Base-by-base conservation (phyloP, 2,329 filamentous ascomycete genomes). In the Hysterium pulicare region DNA sequence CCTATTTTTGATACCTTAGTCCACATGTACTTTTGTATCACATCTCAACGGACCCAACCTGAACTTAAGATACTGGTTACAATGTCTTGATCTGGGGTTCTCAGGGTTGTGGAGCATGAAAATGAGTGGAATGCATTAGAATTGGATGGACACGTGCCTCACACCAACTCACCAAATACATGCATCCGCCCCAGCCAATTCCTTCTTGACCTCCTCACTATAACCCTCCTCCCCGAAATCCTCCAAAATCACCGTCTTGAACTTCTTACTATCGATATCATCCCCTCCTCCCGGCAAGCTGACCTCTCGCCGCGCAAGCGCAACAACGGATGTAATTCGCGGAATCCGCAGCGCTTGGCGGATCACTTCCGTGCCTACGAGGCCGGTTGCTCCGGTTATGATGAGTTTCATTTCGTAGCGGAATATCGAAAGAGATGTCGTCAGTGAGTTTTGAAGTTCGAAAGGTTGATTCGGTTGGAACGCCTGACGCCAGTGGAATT, bases 211-310 rank as follows among this genome's bases (percentile, higher is more conserved):
- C 7, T 20, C 10, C n/a, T 38, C 34, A 8, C 38, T 28, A 38
- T 48, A 48, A 8, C 37, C 32, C 20, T 42, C 35, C 23, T 13
- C 16, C 8, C 24, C 13, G 34, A 37, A 48, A 19, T 48, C 46
- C 13, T 42, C 21, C 9, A 48, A 23, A 6, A 42, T 34, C 16
- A 45, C 39, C 13, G 38, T 16, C 22, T 48, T 26, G 22, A 45
- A 31, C 19, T 52, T 52, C 9, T 24, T 33, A 6, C 16, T 43
- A 30, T 50, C 48, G n/a, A 35, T 38, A n/a, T 35, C 42, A 11
- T 15, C 32, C n/a, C n/a, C n/a, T 17, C 19, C 10, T 17, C 19
- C 32, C 13, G 32, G 32, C 5, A 34, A 11, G 10, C 11, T 19
- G 17, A 34, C 32, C 32, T 15, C n/a, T 15, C 17, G 13, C 19